These are phyloP conservation scores for Auriscalpium microsporum DNA, from an alignment of 768 basidiomycete species.

Conservation along the genomic window DNA sequence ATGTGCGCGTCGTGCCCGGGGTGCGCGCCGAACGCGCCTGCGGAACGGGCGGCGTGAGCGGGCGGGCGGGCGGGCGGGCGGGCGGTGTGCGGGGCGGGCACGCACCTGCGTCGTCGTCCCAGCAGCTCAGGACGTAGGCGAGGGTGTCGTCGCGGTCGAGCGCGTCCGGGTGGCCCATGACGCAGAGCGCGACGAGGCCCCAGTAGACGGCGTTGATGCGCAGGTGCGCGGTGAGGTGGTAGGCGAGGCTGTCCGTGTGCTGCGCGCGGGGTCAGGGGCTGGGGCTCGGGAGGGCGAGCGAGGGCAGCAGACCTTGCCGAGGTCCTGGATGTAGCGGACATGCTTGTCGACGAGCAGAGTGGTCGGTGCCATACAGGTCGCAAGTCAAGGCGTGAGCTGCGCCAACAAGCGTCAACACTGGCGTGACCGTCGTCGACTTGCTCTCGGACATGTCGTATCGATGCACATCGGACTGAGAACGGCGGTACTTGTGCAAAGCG, in stretches of 20 bases:
- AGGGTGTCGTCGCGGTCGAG: slow-evolving; percentile 80
- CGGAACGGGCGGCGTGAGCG: not conserved
- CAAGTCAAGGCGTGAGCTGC: too few relatives aligned
- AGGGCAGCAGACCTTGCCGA: not conserved
- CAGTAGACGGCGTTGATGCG: slow-evolving; percentile 96
- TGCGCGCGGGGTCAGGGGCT: slow-evolving; percentile 18
- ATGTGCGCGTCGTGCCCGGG: slow-evolving; percentile 91
- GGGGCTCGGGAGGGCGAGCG: too few relatives aligned
- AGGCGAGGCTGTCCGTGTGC: slow-evolving; percentile 78
- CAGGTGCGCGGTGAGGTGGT: slow-evolving; percentile 88
- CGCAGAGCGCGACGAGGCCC: slow-evolving; percentile 81
- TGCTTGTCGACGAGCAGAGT: not conserved
- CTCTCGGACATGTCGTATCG: too few relatives aligned
- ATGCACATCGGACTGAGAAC: too few relatives aligned
- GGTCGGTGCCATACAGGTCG: too few relatives aligned
- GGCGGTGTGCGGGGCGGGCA: not conserved
- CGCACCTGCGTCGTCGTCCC: slow-evolving; percentile 83
- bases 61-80: not conserved
- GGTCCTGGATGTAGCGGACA: not conserved
- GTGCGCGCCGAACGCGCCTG: slow-evolving; percentile 89
- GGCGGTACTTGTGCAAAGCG: too few relatives aligned
- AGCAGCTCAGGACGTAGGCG: slow-evolving; percentile 87
- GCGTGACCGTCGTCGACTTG: too few relatives aligned
- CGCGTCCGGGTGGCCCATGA: slow-evolving; percentile 74
- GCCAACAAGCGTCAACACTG: too few relatives aligned